phyloP scores from a whole-genome alignment of 2,329 filamentous ascomycete genomes.

The Zasmidium cellare region DNA sequence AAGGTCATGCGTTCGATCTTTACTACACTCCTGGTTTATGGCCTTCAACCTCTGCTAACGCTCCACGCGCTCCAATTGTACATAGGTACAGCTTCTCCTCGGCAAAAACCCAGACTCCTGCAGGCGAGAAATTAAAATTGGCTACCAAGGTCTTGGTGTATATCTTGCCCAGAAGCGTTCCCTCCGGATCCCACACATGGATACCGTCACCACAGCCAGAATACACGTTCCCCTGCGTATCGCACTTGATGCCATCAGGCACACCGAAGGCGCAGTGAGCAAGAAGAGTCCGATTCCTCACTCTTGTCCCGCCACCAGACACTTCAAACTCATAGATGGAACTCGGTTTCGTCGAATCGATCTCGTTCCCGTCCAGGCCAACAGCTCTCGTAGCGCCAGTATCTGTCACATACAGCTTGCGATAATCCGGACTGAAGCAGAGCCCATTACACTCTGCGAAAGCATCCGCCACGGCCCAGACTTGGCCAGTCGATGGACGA shows the following conservation, averaged over 20 bases:
- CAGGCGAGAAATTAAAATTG: no score
- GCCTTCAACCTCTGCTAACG: no score
- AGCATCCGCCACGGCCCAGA: slow-evolving; percentile 59
- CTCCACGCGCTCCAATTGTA: no score
- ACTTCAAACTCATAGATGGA: slow-evolving; percentile 47
- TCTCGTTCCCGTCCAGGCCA: slow-evolving; percentile 10
- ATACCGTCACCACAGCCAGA: slow-evolving; percentile 54
- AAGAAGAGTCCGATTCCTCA: slow-evolving; percentile 49
- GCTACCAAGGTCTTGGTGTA: no score
- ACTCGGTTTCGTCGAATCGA: slow-evolving; percentile 38
- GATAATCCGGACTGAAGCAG: slow-evolving; percentile 56
- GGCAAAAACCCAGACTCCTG: no score
- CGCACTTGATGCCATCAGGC: slow-evolving; percentile 60
- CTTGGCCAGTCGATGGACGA: slow-evolving; percentile 51
- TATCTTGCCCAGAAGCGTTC: no score
- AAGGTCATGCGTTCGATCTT: no score
- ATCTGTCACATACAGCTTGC: slow-evolving; percentile 57
- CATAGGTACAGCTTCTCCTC: no score
- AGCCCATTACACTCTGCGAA: slow-evolving; percentile 60
- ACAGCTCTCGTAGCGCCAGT: slow-evolving; percentile 41
- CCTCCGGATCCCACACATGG: slow-evolving; percentile 38
- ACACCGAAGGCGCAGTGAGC: slow-evolving; percentile 55
- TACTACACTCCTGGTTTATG: no score
- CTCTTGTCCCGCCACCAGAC: slow-evolving; percentile 32
- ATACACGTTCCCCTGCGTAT: slow-evolving; percentile 57